phyloP scores from a whole-genome alignment of 257 asterid genomes.

The Galeopsis tetrahit region DNA sequence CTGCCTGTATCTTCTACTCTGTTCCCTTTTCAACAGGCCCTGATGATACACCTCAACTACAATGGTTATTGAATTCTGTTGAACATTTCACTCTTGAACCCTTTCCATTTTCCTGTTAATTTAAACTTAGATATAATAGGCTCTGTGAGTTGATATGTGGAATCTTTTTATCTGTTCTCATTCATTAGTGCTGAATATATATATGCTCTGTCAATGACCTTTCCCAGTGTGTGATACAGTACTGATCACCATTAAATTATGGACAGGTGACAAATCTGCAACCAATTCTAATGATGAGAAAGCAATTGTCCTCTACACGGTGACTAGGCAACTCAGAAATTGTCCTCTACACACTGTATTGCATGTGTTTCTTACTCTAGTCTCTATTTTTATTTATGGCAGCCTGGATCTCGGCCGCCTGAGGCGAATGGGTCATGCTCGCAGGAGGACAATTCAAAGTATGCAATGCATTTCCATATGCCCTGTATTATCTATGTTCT shows the following conservation, averaged over 20 bases:
- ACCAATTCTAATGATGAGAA: constrained; percentile 65
- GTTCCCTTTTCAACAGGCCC: not conserved
- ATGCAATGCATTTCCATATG: constrained; percentile 39
- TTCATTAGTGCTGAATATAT: not conserved
- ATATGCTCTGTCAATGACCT: constrained; percentile 1
- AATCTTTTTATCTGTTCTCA: constrained; percentile 27
- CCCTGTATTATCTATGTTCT: constrained; percentile 33
- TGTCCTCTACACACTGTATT: constrained; percentile 22
- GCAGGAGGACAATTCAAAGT: constrained; percentile 76
- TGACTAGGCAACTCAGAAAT: constrained; percentile 40
- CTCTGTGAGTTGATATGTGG: not conserved
- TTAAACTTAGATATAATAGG: constrained; percentile 3
- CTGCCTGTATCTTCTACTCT: constrained; percentile 17
- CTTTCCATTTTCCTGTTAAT: constrained; percentile 6
- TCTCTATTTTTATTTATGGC: constrained; percentile 38
- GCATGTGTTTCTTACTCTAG: constrained; percentile 32
- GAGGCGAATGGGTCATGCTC: constrained; percentile 56
- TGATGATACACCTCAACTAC: not conserved
- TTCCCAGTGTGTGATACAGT: constrained; percentile 14
- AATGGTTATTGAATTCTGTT: constrained; percentile 1
- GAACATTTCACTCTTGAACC: constrained; percentile 1
- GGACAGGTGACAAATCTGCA: constrained; percentile 62
- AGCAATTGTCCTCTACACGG: constrained; percentile 89
- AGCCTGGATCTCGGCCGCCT: constrained; percentile 69
- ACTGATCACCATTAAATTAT: constrained; percentile 37